Conservation (phyloP, 176 grass and related monocot genomes). For the Triticum timopheevii region DNA sequence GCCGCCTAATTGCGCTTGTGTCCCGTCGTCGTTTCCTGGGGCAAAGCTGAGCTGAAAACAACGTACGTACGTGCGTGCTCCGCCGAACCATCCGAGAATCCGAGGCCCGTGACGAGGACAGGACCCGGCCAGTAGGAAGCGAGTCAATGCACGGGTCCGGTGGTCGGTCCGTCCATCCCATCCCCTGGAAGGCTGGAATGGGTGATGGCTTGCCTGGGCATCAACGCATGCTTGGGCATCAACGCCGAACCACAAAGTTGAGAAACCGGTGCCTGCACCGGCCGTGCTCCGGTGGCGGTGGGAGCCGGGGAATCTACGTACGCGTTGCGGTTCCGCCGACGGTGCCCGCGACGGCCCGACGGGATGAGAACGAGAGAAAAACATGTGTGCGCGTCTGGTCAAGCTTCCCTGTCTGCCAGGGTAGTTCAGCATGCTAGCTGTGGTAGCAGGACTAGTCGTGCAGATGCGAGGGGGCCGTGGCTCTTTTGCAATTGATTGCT, state of each 20-base stretch:
- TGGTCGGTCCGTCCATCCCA: too few relatives aligned
- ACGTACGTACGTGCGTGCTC: too few relatives aligned
- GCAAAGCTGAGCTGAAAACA: too few relatives aligned
- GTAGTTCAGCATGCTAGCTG: not conserved
- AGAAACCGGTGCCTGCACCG: not conserved
- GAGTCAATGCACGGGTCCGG: not conserved
- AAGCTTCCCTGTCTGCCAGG: not conserved
- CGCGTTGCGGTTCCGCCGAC: not conserved
- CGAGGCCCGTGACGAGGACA: not conserved
- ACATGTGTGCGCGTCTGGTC: not conserved
- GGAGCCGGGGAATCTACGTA: not conserved
- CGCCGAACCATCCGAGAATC: not conserved
- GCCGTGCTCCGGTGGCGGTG: not conserved
- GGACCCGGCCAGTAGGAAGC: not conserved
- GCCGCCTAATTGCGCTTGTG: not conserved
- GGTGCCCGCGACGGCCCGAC: not conserved
- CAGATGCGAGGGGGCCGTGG: not conserved
- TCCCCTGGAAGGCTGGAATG: too few relatives aligned
- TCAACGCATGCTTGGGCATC: too few relatives aligned
- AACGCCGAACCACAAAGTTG: too few relatives aligned
- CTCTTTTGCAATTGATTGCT: not conserved
- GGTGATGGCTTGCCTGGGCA: too few relatives aligned
- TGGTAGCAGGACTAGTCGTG: not conserved
- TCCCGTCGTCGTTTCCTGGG: too few relatives aligned
- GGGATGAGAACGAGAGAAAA: not conserved